Evolutionary conservation across 805 yeast species (phyloP).

Genomic region (Candida ficus): DNA sequence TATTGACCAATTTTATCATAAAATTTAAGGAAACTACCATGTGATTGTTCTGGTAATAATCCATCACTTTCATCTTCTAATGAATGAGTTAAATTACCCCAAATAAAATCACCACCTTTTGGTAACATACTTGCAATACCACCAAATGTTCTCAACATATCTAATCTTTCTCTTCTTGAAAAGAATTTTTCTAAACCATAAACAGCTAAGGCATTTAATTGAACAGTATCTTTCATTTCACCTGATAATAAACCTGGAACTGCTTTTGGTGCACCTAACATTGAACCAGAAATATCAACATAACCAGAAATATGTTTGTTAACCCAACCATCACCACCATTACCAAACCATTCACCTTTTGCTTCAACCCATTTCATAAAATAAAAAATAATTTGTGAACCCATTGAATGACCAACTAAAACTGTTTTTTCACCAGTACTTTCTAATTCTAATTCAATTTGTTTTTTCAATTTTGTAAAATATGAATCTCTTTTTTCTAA

Average conservation of each 20-base stretch:
- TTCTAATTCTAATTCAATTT: constrained; percentile 57
- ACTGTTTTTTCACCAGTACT: constrained; percentile 61
- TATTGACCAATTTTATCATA: constrained; percentile 37
- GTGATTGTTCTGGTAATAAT: constrained; percentile 28
- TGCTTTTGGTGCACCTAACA: constrained; percentile 91
- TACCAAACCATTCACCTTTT: constrained; percentile 70
- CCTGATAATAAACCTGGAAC: constrained; percentile 91
- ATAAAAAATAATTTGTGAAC: constrained; percentile 82
- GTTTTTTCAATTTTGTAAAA: constrained; percentile 68
- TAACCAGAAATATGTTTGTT: constrained; percentile 75
- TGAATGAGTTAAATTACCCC: constrained; percentile 80
- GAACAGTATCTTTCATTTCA: constrained; percentile 97
- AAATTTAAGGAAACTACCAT: constrained; percentile 74
- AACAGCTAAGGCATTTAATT: constrained; percentile 85
- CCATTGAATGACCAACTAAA: constrained; percentile 95
- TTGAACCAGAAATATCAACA: constrained; percentile 86
- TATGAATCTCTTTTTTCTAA: constrained; percentile 83
- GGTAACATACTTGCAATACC: constrained; percentile 96
- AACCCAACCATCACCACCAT: constrained; percentile 90
- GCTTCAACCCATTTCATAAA: constrained; percentile 98
- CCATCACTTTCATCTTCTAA: constrained; percentile 45
- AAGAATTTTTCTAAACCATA: constrained; percentile 93
- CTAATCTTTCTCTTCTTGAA: constrained; percentile 82
- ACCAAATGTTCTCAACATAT: constrained; percentile 82
- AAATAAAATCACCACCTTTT: constrained; percentile 84